Evolutionary conservation across 495 filamentous ascomycete species (phyloP), one percentile per base, ranked within the genome.

Genomic region (Pyrenopolyporus hunteri): DNA sequence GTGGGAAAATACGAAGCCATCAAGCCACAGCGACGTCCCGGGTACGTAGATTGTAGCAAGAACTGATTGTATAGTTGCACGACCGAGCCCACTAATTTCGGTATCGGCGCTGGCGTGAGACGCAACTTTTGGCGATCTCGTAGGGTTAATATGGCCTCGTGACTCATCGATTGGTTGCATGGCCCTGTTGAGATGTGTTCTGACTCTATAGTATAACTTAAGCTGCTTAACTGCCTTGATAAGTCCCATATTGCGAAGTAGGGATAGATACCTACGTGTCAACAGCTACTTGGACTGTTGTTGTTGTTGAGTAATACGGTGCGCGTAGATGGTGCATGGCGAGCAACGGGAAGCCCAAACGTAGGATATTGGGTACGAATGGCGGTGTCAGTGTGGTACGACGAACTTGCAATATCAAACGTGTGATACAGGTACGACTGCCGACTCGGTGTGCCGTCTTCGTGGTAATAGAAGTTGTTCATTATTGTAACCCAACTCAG

Each of bases 371-470:
- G n/a, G n/a, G n/a, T n/a, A n/a, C n/a, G 9, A 23, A 42, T 3
- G 4, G 37, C 37, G 37, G 37, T 42, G 37, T 23, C 37, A 11
- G 37, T 20, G 37, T 42, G 37, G 37, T 20, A 20, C 23, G 37
- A 42, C 37, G 37, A 42, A 42, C 37, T 42, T 42, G 37, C 37
- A 42, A 42, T 20, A 42, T 42, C 37, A 20, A n/a, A 42, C 37
- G 23, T 22, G 19, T 6, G 11, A 10, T 42, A 23, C 13, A 23
- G 10, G 4, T 11, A 1, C 7, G 19, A 11, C 37, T 23, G 37
- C 37, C 23, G 37, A 42, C 37, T 42, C 9, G 19, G n/a, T n/a
- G n/a, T n/a, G n/a, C n/a, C n/a, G n/a, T n/a, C n/a, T n/a, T n/a
- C n/a, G n/a, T n/a, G n/a, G n/a, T n/a, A n/a, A n/a, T n/a, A n/a